Evolutionary conservation across 805 yeast genomes (phyloP), one percentile per base, ranked within the genome.

Genomic region (Barnettozyma populi): DNA sequence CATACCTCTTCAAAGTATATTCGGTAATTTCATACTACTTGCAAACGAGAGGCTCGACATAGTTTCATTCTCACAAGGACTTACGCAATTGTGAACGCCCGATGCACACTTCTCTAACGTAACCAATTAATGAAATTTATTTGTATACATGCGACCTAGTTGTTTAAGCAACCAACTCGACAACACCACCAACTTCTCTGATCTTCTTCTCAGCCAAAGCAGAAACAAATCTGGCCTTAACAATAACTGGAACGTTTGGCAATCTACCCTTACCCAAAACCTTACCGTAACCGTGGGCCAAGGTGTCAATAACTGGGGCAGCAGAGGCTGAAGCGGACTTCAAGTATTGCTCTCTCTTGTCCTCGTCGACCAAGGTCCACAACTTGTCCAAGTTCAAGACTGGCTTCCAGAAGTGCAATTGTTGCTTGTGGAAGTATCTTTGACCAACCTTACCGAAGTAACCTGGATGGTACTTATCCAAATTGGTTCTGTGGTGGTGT

Each of bases 371-470:
- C 71, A 94, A 84, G 66, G 97, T 80, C 99, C 99, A 94, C 74
- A 94, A 86, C 78, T 88, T 89, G 83, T 94, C 98, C 73, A 94
- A 80, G 92, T 94, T 94, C 76, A 94, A 79, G 67, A 86, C 87
- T 76, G 99, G 99, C 76, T 79, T 85, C 99, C 99, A 94, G 90
- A 82, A 84, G 72, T 87, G 97, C 80, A 76, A 79, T 70, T 77
- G 79, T 79, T 88, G 95, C 76, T 86, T 83, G 89, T 89, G 97
- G 96, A 84, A 92, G 85, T 86, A 85, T 86, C 99, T 89, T 97
- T 92, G 92, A 90, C 99, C 99, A 74, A 94, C 98, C 82, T 94
- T 95, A 87, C 99, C 99, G 80, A 94, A 94, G 92, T 94, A 94
- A 90, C 99, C 99, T 71, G 99, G 99, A 78, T 94, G 99, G 96